Percentiles rank a stretch among this genome's conserved stretches.
Evolutionary conservation across 2,329 filamentous ascomycete species (phyloP).

Genomic region (Parastagonospora nodorum): DNA sequence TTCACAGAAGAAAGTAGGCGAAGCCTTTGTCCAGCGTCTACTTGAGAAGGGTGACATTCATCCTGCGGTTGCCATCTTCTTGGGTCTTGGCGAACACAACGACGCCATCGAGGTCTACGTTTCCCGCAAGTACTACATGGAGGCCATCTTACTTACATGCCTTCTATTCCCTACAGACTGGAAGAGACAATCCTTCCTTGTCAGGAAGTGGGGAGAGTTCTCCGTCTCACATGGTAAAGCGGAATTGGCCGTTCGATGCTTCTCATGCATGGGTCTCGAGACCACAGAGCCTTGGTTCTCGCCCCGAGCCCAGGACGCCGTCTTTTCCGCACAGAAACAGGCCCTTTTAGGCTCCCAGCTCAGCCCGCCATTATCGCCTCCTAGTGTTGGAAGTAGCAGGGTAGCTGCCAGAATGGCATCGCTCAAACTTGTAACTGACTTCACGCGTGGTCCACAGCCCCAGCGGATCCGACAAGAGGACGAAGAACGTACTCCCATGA

Average conservation of each 20-base stretch:
- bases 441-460: conserved; percentile 58
- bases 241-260: conserved; percentile 88
- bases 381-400: conserved; percentile 59
- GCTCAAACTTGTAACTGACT: conserved; percentile 89
- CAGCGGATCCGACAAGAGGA: conserved; percentile 70
- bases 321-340: conserved; percentile 60
- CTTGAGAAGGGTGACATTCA: conserved; percentile 90
- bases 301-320: conserved; percentile 71
- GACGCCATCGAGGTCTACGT: conserved; percentile 97
- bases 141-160: conserved; percentile 87
- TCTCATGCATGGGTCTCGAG: conserved; percentile 87
- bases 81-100: conserved; percentile 88
- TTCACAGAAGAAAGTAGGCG: conserved; percentile 87
- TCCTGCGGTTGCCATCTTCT: conserved; percentile 87
- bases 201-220: conserved; percentile 94
- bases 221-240: conserved; percentile 86
- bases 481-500: conserved; percentile 73
- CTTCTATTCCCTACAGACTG: conserved; percentile 83
- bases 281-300: conserved; percentile 87
- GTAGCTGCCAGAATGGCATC: conserved; percentile 78
- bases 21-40: conserved; percentile 87
- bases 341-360: conserved; percentile 59
- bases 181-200: conserved; percentile 85
- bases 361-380: conserved; percentile 76
- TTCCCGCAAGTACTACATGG: conserved; percentile 88